Conservation (phyloP, 805 yeast genomes). For the Candida awuae region DNA sequence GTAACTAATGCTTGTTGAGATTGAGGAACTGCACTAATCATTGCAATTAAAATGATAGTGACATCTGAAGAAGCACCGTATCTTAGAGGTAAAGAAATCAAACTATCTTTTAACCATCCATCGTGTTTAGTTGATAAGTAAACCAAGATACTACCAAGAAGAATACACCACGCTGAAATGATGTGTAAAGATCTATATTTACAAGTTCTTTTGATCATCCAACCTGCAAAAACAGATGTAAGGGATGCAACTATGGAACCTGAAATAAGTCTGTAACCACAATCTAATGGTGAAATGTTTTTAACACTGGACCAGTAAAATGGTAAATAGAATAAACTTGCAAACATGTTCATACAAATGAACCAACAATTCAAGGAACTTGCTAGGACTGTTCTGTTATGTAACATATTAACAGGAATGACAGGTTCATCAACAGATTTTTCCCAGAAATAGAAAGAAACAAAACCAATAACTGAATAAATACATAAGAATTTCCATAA, state of each 20-base stretch:
- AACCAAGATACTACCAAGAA: slow-evolving; percentile 39
- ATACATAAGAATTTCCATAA: slow-evolving; percentile 29
- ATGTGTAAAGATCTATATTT: slow-evolving; percentile 46
- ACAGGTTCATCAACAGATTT: slow-evolving; percentile 44
- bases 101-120: slow-evolving; percentile 31
- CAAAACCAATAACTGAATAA: slow-evolving; percentile 13
- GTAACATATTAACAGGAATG: slow-evolving; percentile 52
- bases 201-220: slow-evolving; percentile 61
- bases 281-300: slow-evolving; percentile 20
- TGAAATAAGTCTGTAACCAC: slow-evolving; percentile 38
- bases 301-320: slow-evolving; percentile 38
- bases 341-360: slow-evolving; percentile 57
- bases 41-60: slow-evolving; percentile 64
- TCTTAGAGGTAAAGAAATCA: slow-evolving; percentile 47
- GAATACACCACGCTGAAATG: slow-evolving; percentile 30
- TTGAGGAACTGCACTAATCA: slow-evolving; percentile 66
- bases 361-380: slow-evolving; percentile 66
- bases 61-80: slow-evolving; percentile 58
- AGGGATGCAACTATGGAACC: slow-evolving; percentile 60
- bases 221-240: slow-evolving; percentile 63
- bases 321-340: slow-evolving; percentile 64
- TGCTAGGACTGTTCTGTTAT: slow-evolving; percentile 51
- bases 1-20: slow-evolving; percentile 78
- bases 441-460: slow-evolving; percentile 15
- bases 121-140: slow-evolving; percentile 18